Evolutionary conservation across 192 early-diverging fungal species (phyloP).

Genomic region (Glomus cerebriforme): DNA sequence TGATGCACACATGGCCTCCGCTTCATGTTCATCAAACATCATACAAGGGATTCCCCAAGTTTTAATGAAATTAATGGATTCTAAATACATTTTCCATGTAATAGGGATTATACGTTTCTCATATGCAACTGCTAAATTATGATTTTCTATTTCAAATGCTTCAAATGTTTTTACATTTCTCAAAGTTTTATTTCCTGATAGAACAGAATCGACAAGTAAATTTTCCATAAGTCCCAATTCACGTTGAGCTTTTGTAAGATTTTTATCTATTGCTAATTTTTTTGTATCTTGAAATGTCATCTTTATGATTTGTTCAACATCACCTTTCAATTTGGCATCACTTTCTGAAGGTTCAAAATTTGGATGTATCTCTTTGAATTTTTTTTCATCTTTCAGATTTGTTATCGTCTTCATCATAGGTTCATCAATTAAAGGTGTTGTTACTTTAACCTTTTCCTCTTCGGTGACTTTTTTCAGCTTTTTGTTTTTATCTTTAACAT

Average conservation of each 20-base stretch:
- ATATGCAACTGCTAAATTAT: constrained; percentile 32
- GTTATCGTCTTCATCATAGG: background rate
- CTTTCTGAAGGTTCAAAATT: constrained; percentile 9
- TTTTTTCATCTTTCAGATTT: background rate
- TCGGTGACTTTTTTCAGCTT: background rate
- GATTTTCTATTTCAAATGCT: background rate
- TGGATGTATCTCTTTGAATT: constrained; percentile 8
- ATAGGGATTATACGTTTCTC: constrained; percentile 54
- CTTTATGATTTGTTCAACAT: constrained; percentile 15
- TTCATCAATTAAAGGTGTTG: background rate
- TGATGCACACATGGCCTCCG: constrained; percentile 68
- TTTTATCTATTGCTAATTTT: background rate
- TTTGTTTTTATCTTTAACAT: background rate
- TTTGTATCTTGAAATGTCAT: background rate
- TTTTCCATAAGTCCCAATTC: background rate
- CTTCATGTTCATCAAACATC: constrained; percentile 52
- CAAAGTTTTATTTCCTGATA: background rate
- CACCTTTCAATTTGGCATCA: constrained; percentile 1
- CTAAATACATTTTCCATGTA: constrained; percentile 45
- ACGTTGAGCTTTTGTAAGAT: constrained; percentile 8
- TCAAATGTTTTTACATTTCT: background rate
- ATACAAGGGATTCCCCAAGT: constrained; percentile 56
- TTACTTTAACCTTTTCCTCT: background rate
- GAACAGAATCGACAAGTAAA: background rate
- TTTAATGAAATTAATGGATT: constrained; percentile 50